Evolutionary conservation across 108 stramenopile genomes (phyloP).

Genomic region (Craspedostauros australis): DNA sequence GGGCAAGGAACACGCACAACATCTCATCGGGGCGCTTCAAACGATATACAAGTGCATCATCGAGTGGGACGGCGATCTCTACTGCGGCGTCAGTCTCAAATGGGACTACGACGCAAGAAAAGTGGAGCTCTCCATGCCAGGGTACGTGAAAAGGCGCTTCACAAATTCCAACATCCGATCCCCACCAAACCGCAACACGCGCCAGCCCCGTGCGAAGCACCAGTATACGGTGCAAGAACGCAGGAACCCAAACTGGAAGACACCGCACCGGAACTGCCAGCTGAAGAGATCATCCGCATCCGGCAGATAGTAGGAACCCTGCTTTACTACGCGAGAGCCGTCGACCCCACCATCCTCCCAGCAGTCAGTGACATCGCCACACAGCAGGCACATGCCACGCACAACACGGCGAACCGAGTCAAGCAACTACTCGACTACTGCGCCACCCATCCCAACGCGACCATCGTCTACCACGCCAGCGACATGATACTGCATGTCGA

Average conservation of each 20-base stretch:
- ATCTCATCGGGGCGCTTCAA: constrained; percentile 24
- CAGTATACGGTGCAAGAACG: constrained; percentile 32
- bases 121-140: constrained; percentile 39
- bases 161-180: constrained; percentile 21
- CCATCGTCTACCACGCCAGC: constrained; percentile 21
- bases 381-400: constrained; percentile 20
- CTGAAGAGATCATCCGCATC: constrained; percentile 14
- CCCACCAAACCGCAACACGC: constrained; percentile 31
- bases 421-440: constrained; percentile 35
- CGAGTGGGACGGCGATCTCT: constrained; percentile 15
- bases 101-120: constrained; percentile 37
- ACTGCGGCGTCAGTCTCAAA: constrained; percentile 26
- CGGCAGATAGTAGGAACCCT: constrained; percentile 35
- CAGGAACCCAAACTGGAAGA: constrained; percentile 26
- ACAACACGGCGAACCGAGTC: constrained; percentile 7
- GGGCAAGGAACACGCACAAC: constrained; percentile 21
- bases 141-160: constrained; percentile 30
- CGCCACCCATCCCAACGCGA: constrained; percentile 39
- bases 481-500: constrained; percentile 35
- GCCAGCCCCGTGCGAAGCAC: constrained; percentile 20
- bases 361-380: constrained; percentile 18
- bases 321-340: constrained; percentile 33
- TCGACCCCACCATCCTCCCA: constrained; percentile 28
- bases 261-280: constrained; percentile 3
- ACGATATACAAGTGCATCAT: constrained; percentile 6